Conservation (phyloP, 2,329 filamentous ascomycete genomes). For the Fusarium bactridioides region DNA sequence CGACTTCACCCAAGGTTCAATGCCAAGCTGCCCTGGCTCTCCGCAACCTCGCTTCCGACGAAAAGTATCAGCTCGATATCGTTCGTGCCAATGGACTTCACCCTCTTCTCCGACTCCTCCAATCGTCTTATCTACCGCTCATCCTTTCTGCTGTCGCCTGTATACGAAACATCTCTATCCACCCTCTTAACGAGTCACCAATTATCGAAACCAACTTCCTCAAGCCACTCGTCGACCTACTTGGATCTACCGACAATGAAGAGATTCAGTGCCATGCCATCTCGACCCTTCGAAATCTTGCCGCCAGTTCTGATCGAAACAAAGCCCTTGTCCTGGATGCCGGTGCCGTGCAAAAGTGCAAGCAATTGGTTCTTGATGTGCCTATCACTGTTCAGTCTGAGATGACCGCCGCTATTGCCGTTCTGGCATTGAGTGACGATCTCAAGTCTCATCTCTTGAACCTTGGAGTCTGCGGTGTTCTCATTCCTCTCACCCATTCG, state of each 20-base stretch:
- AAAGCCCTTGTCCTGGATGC: conserved; percentile 97
- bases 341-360: conserved; percentile 97
- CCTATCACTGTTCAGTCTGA: conserved; percentile 96
- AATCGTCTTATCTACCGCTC: conserved; percentile 93
- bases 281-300: conserved; percentile 92
- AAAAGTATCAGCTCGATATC: conserved; percentile 98
- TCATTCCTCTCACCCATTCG: conserved; percentile 94
- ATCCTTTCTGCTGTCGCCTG: conserved; percentile 97
- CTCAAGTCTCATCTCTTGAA: conserved; percentile 91
- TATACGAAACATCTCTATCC: conserved; percentile 98
- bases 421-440: conserved; percentile 93
- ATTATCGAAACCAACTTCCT: conserved; percentile 98
- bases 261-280: conserved; percentile 99
- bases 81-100: conserved; percentile 86
- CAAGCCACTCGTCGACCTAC: conserved; percentile 88
- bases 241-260: conserved; percentile 96
- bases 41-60: conserved; percentile 94
- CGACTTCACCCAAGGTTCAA: conserved; percentile 95
- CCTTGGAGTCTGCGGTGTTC: conserved; percentile 92
- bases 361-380: conserved; percentile 92
- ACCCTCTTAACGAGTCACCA: conserved; percentile 95
- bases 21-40: conserved; percentile 95
- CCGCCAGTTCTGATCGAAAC: conserved; percentile 96
- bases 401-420: conserved; percentile 99
- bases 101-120: conserved; percentile 86